Evolutionary conservation across 2,329 filamentous ascomycete species (phyloP).

Genomic region (Aotearoamyces nothofagi): DNA sequence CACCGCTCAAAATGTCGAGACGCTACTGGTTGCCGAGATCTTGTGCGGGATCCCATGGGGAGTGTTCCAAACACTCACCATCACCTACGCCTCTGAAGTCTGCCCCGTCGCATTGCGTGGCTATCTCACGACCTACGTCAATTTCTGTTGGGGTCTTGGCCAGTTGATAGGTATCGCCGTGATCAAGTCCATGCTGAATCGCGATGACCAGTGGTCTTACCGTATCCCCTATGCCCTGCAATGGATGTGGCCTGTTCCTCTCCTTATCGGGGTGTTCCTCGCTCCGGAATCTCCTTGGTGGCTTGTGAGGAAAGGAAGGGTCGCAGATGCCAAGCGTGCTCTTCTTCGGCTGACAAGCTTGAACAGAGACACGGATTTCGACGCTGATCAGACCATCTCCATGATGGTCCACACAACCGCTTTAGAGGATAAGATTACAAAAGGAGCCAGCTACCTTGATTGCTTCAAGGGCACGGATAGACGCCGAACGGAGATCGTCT

Average conservation of each 20-base stretch:
- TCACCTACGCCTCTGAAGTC: conserved; percentile 30
- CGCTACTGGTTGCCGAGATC: conserved; percentile 32
- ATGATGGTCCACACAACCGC: conserved; percentile 43
- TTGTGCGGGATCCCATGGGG: conserved; percentile 34
- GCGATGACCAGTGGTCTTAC: conserved; percentile 32
- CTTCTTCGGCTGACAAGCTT: conserved; percentile 17
- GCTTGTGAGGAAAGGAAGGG: conserved; percentile 28
- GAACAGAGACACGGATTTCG: conserved; percentile 25
- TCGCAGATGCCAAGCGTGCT: conserved; percentile 28
- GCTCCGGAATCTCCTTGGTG: conserved; percentile 36
- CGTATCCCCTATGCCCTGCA: conserved; percentile 34
- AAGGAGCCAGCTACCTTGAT: conserved; percentile 31
- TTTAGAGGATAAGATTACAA: conserved; percentile 31
- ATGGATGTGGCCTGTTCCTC: conserved; percentile 36
- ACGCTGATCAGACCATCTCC: conserved; percentile 32
- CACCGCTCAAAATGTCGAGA: conserved; percentile 29
- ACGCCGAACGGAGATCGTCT: conserved; percentile 38
- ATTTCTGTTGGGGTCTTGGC: conserved; percentile 38
- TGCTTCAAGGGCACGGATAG: conserved; percentile 33
- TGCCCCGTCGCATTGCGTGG: conserved; percentile 39
- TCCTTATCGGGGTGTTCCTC: conserved; percentile 28
- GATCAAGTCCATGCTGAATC: conserved; percentile 28
- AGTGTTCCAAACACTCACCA: conserved; percentile 28
- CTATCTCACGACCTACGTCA: conserved; percentile 39
- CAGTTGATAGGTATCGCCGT: conserved; percentile 34